These are phyloP conservation scores for Peniophora sp. DNA, from an alignment of 1,284 basidiomycete genomes.

Conservation along the genomic window DNA sequence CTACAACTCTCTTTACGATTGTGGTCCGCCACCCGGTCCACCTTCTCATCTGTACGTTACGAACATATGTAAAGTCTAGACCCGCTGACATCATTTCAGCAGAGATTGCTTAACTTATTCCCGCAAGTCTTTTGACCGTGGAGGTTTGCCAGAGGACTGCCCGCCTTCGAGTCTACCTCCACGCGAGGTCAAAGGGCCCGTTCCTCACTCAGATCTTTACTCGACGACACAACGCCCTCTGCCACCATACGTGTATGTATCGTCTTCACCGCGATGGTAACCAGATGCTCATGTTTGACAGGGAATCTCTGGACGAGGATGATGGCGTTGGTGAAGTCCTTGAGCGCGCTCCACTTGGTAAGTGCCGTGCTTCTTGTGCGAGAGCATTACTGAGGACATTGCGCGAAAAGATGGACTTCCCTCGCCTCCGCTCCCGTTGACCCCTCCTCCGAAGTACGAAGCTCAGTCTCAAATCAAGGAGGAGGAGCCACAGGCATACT, in stretches of 20 bases:
- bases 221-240: no score
- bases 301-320: no score
- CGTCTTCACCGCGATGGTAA: no score
- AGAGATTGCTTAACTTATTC: conserved; percentile 2
- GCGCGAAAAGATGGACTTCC: conserved; percentile 22
- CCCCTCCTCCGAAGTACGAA: conserved; percentile 60
- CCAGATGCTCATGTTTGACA: no score
- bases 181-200: no score
- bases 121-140: conserved; percentile 11
- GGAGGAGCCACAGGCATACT: conserved; percentile 39
- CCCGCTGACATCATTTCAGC: background rate
- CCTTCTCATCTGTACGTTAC: conserved; percentile 11
- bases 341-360: conserved; percentile 21
- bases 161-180: no score
- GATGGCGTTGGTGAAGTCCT: no score
- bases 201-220: no score
- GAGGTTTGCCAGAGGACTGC: no score
- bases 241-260: no score
- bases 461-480: conserved; percentile 41
- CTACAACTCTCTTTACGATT: conserved; percentile 16
- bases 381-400: no score
- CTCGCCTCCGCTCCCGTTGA: conserved; percentile 46
- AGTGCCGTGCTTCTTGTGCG: conserved; percentile 3
- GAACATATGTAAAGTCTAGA: conserved; percentile 7
- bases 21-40: conserved; percentile 17